A percentile compares a stretch with the other conserved stretches of the same genome.
phyloP scores from a whole-genome alignment of 108 stramenopile genomes.

The Hondaea fermentalgiana region DNA sequence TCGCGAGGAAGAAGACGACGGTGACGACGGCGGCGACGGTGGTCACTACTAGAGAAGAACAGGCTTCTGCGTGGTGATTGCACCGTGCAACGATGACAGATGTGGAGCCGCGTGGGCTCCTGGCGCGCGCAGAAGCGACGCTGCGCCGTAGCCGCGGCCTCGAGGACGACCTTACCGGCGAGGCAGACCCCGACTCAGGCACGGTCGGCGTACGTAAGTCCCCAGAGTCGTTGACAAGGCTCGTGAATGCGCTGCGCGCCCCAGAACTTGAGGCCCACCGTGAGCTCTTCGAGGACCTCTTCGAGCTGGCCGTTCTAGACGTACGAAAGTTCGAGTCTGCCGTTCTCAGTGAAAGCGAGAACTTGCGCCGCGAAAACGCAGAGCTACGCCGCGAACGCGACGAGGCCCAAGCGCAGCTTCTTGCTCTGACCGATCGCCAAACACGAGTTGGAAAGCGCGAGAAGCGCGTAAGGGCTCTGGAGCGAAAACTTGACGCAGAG shows the following conservation, averaged over 20 bases:
- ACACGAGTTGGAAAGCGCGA: background rate
- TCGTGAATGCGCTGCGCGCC: background rate
- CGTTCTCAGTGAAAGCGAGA: background rate
- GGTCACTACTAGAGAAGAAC: no score
- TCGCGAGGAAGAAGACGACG: no score
- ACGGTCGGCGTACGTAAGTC: background rate
- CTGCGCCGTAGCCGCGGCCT: no score
- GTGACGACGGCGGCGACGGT: no score
- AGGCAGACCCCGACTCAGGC: background rate
- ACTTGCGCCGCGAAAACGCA: background rate
- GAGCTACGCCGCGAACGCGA: background rate
- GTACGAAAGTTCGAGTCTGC: background rate
- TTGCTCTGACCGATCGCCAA: background rate
- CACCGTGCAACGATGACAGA: no score
- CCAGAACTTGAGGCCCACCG: background rate
- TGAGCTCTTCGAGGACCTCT: background rate
- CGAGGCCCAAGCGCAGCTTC: background rate
- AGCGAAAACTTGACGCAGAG: background rate
- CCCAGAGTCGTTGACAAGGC: background rate
- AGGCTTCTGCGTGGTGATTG: no score
- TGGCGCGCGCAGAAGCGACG: no score
- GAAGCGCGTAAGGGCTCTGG: background rate
- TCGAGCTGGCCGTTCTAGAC: background rate
- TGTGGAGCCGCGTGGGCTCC: no score
- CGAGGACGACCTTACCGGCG: background rate